Percentiles rank a stretch among this genome's conserved stretches.
Conservation (phyloP, 306 rosid genomes). For the Leucaena leucocephala region DNA sequence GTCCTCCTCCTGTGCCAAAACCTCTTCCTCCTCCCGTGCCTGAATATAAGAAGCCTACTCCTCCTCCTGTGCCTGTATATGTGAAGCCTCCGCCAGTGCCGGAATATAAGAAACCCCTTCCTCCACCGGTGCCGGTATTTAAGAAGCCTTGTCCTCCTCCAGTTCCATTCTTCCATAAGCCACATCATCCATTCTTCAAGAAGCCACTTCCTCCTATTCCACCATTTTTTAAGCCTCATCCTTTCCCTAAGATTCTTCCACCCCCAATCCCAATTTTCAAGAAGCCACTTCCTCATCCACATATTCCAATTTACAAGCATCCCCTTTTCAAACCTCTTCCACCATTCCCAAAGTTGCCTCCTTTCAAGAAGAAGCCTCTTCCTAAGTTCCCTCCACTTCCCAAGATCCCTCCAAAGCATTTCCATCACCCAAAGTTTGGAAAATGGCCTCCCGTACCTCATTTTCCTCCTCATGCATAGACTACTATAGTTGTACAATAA, state of each 20-base stretch:
- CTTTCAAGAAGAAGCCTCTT: constrained; percentile 14
- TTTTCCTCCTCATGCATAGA: constrained; percentile 47
- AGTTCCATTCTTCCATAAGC: constrained; percentile 33
- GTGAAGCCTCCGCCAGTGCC: neutral
- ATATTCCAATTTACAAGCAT: neutral
- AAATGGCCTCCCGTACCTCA: constrained; percentile 46
- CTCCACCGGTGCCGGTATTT: constrained; percentile 5
- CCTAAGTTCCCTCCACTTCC: constrained; percentile 30
- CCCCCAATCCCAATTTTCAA: constrained; percentile 10
- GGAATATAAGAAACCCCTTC: constrained; percentile 32
- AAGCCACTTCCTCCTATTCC: constrained; percentile 48
- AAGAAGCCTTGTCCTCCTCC: constrained; percentile 30
- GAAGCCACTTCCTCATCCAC: constrained; percentile 26
- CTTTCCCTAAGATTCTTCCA: neutral
- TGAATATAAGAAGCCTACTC: constrained; percentile 23
- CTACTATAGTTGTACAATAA: neutral
- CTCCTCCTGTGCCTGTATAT: constrained; percentile 14
- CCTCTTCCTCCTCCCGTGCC: neutral
- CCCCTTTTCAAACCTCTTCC: constrained; percentile 26
- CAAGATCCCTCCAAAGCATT: constrained; percentile 38
- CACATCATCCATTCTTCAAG: constrained; percentile 28
- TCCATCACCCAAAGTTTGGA: constrained; percentile 61
- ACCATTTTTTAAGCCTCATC: constrained; percentile 18
- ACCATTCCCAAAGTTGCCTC: constrained; percentile 18
- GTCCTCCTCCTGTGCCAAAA: constrained; percentile 25